These are phyloP conservation scores for Chlorella sp. DNA, from an alignment of 139 green algal genomes.

Conservation along the genomic window DNA sequence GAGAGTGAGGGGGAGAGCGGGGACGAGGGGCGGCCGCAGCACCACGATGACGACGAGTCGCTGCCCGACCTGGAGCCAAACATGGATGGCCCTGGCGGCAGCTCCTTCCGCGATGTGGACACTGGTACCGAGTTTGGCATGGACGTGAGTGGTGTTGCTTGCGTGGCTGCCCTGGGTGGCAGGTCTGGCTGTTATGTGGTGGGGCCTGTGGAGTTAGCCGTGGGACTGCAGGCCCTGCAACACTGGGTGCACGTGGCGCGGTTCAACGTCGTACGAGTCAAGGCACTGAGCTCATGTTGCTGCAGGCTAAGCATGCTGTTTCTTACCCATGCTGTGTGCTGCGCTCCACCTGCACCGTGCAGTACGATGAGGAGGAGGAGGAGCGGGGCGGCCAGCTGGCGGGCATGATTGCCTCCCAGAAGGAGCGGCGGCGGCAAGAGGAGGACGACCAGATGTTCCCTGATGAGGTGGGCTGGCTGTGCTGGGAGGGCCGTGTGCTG, in stretches of 20 bases:
- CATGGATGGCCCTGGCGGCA: not conserved
- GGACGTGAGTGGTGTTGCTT: slow-evolving; percentile 26
- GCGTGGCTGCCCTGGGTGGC: no score
- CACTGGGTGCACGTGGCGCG: no score
- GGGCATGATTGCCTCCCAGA: slow-evolving; percentile 25
- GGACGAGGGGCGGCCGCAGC: not conserved
- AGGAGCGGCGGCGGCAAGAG: slow-evolving; percentile 50
- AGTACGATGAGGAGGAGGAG: slow-evolving; percentile 54
- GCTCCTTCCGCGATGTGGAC: slow-evolving; percentile 30
- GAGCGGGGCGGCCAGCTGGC: slow-evolving; percentile 46
- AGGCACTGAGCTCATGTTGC: not conserved
- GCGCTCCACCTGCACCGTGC: not conserved
- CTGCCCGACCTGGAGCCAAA: slow-evolving; percentile 31
- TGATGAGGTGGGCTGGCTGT: slow-evolving; percentile 68
- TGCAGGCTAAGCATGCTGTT: not conserved
- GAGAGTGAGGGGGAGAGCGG: slow-evolving; percentile 40
- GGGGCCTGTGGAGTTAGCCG: no score
- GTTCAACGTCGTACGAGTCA: no score
- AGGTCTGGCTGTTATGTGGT: no score
- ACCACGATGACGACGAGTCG: slow-evolving; percentile 10
- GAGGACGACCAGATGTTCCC: slow-evolving; percentile 83
- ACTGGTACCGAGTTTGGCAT: slow-evolving; percentile 55
- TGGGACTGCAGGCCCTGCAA: no score
- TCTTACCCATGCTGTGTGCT: not conserved
- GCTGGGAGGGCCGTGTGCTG: no score